Evolutionary conservation across 2,329 filamentous ascomycete genomes (phyloP).

Genomic region (Ceratocystis ficicola): DNA sequence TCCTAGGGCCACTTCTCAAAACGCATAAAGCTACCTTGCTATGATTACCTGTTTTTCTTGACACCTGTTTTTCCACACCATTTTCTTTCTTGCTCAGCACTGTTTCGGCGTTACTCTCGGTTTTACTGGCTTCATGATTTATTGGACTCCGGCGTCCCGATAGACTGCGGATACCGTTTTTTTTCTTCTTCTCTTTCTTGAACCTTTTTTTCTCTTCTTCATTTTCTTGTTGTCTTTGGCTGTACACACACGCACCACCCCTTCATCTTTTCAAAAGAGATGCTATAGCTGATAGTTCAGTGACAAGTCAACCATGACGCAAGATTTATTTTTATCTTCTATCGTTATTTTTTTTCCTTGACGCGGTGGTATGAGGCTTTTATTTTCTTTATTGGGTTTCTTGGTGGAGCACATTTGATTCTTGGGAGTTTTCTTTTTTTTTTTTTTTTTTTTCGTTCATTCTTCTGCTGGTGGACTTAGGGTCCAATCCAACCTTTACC

Average conservation of each 20-base stretch:
- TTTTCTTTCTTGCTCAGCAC: slow-evolving; percentile 17
- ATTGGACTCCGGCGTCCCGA: slow-evolving; percentile 16
- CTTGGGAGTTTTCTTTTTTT: slow-evolving; percentile 12
- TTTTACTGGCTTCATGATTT: slow-evolving; percentile 19
- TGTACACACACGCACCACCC: neutral
- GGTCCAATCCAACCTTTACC: slow-evolving; percentile 10
- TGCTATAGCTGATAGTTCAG: neutral
- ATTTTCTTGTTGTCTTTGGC: slow-evolving; percentile 9
- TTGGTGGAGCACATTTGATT: slow-evolving; percentile 20
- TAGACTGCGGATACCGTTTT: slow-evolving; percentile 18
- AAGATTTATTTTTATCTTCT: slow-evolving; percentile 7
- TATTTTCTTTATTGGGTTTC: slow-evolving; percentile 10
- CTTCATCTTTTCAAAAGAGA: neutral
- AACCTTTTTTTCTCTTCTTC: neutral
- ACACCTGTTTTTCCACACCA: slow-evolving; percentile 1
- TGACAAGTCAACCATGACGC: neutral
- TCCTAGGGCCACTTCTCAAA: slow-evolving; percentile 8
- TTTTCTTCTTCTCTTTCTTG: slow-evolving; percentile 1
- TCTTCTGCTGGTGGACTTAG: slow-evolving; percentile 9
- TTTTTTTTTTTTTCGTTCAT: slow-evolving; percentile 8
- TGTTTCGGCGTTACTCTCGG: slow-evolving; percentile 19
- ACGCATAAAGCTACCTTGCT: slow-evolving; percentile 15
- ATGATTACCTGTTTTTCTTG: slow-evolving; percentile 16
- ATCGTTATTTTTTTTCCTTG: slow-evolving; percentile 18
- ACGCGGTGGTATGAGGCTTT: slow-evolving; percentile 21